phyloP scores from a whole-genome alignment of 805 yeast genomes.

The Dipodascopsis uninucleata region DNA sequence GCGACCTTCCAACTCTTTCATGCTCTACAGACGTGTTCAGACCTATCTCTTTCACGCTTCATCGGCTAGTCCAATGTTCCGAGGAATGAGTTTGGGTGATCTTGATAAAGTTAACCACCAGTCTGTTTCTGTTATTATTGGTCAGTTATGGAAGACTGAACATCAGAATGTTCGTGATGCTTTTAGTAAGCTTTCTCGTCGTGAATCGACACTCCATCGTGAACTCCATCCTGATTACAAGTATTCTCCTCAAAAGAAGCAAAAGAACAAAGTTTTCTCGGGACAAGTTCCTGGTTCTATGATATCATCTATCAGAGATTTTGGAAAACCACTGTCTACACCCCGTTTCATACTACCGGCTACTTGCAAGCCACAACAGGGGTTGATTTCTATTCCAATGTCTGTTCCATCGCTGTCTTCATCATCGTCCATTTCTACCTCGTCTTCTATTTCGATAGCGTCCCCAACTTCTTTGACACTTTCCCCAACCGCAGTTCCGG shows the following conservation, averaged over 20 bases:
- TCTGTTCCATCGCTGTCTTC: no score
- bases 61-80: not conserved
- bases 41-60: conserved; percentile 35
- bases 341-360: no score
- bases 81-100: conserved; percentile 4
- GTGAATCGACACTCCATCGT: conserved; percentile 44
- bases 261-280: no score
- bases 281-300: no score
- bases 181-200: conserved; percentile 39
- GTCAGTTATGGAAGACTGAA: conserved; percentile 48
- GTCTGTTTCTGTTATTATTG: conserved; percentile 42
- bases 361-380: no score
- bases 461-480: no score
- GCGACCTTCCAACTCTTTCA: conserved; percentile 48
- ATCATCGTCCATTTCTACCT: no score
- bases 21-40: conserved; percentile 46
- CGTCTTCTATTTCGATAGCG: no score
- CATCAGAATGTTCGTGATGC: conserved; percentile 36
- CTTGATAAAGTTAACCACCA: conserved; percentile 42
- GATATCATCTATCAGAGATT: no score
- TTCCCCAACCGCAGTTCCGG: no score
- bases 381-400: no score
- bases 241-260: conserved; percentile 43
- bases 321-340: no score
- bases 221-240: conserved; percentile 45